These are phyloP conservation scores for Thymus quinquecostatus DNA, from an alignment of 257 asterid species.

Conservation along the genomic window DNA sequence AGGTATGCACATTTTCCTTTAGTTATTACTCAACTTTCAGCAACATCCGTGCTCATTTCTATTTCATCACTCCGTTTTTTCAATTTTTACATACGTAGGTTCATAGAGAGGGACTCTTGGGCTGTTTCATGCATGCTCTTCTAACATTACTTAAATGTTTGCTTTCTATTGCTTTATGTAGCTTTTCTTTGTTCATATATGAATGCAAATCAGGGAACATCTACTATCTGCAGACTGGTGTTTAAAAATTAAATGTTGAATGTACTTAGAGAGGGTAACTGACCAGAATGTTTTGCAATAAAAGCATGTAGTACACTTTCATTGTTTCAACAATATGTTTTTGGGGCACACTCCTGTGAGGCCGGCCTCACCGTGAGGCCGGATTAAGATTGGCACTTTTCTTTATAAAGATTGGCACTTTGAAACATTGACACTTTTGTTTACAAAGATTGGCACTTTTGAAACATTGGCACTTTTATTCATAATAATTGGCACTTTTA, in stretches of 20 bases:
- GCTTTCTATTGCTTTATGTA: background rate
- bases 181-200: background rate
- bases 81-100: constrained; percentile 15
- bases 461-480: no score
- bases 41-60: constrained; percentile 14
- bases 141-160: background rate
- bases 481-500: no score
- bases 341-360: no score
- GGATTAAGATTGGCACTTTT: no score
- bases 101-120: constrained; percentile 5
- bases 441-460: no score
- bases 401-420: no score
- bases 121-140: constrained; percentile 29
- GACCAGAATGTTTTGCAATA: background rate
- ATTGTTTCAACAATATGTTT: background rate
- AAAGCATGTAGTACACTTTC: background rate
- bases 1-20: constrained; percentile 50
- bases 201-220: background rate
- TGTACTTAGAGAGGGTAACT: background rate
- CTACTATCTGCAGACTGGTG: background rate
- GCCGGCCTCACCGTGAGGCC: no score
- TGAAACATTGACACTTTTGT: no score
- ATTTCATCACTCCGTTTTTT: background rate
- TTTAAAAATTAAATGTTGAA: background rate
- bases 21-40: constrained; percentile 18